Evolutionary conservation across 2,329 filamentous ascomycete genomes (phyloP), one percentile per base, ranked within the genome.

Genomic region (Bipolaris oryzae): DNA sequence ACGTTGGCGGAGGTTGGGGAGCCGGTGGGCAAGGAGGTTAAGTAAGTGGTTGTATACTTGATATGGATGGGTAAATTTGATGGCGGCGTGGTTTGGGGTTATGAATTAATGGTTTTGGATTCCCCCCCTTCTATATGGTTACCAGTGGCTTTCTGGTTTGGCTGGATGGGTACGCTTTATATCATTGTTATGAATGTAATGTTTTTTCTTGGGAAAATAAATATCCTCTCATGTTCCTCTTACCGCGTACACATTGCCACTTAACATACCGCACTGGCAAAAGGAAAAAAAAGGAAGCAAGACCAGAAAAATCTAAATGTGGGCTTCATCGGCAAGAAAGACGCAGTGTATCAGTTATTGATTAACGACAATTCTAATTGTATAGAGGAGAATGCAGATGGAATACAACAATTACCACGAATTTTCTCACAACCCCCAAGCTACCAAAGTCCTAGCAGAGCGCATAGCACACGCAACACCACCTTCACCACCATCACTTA

Each of bases 1-100:
- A 13, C 79, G 2, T 37, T 69, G n/a, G 53, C 34, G 2, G 53
- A 69, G 43, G 58, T 68, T 13, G 68, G 68, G 2, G 68, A 71
- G 50, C 60, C 68, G 1, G 46, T 43, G n/a, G 68, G 68, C 0
- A 47, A 54, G 23, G 55, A 60, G 49, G 16, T 68, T 21, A 34
- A 54, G 20, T 47, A 15, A 43, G 3, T 7, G 3, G 13, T 2
- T 18, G 9, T 2, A 7, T 13, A 5, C 11, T 3, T 21, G 18
- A n/a, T 2, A 2, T 13, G 3, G 10, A 28, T 44, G 4, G 3
- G 7, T 6, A 5, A 20, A 28, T 15, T 13, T n/a, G 6, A 25
- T 25, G 6, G 23, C n/a, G 18, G 7, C 5, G 13, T 28, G 21
- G 10, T 4, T 28, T 5, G 1, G 9, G 5, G 13, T 37, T 37